Percentiles rank a stretch among this genome's conserved stretches.
phyloP scores from a whole-genome alignment of 176 grass and related monocot species.

The Poa annua region DNA sequence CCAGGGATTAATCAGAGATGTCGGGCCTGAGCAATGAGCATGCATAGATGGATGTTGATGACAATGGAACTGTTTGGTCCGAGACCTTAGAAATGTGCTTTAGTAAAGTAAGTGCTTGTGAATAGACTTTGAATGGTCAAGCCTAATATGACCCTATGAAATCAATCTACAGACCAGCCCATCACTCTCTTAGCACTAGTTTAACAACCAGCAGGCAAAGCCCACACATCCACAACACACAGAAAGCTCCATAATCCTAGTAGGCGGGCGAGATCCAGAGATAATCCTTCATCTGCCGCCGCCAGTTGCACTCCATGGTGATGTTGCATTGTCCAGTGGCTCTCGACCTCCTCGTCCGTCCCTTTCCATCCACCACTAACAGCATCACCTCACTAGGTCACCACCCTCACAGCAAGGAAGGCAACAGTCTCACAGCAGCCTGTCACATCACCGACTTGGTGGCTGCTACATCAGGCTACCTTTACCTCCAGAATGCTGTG shows the following conservation, averaged over 20 bases:
- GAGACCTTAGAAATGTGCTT: not conserved
- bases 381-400: too few species aligned
- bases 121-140: not conserved
- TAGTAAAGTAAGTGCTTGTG: not conserved
- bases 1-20: not conserved
- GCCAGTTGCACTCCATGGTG: not conserved
- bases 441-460: not conserved
- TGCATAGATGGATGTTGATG: not conserved
- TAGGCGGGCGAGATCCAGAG: not conserved
- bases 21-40: not conserved
- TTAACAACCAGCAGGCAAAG: not conserved
- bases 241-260: conserved; percentile 12
- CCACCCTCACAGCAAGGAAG: too few species aligned
- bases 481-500: not conserved
- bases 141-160: not conserved
- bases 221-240: not conserved
- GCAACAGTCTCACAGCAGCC: too few species aligned
- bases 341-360: not conserved
- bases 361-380: not conserved
- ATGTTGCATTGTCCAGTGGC: not conserved
- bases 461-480: not conserved
- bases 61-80: not conserved
- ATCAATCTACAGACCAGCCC: not conserved
- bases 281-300: not conserved
- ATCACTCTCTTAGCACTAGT: not conserved